Percentiles rank a stretch among this genome's conserved stretches.
Evolutionary conservation across 2,329 filamentous ascomycete genomes (phyloP).

Genomic region (Mycosphaerella arachidis): DNA sequence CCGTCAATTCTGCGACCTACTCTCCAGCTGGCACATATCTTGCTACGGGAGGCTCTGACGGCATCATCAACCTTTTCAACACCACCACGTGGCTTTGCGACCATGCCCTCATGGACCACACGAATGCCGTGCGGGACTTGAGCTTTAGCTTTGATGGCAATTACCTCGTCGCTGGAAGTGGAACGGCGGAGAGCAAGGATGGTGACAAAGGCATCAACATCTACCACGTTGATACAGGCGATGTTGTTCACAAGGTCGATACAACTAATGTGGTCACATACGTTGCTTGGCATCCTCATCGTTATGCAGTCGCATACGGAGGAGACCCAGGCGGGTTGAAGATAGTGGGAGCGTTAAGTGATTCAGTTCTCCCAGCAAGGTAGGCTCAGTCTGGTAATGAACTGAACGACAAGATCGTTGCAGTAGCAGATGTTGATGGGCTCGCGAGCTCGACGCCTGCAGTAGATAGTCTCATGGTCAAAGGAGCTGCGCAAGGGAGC

Average conservation of each 20-base stretch:
- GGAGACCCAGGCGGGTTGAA: constrained; percentile 62
- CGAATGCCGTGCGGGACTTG: constrained; percentile 63
- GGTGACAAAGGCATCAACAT: constrained; percentile 67
- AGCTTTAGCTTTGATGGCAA: constrained; percentile 76
- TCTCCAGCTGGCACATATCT: constrained; percentile 68
- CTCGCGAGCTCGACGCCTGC: background rate
- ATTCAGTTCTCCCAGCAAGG: background rate
- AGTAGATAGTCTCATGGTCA: background rate
- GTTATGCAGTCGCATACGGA: constrained; percentile 69
- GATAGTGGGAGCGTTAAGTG: constrained; percentile 52
- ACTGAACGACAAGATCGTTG: background rate
- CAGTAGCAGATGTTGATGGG: background rate
- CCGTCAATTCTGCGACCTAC: constrained; percentile 63
- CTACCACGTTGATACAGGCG: constrained; percentile 68
- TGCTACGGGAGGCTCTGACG: constrained; percentile 71
- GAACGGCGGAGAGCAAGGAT: constrained; percentile 41
- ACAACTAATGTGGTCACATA: constrained; percentile 60
- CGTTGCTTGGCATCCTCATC: constrained; percentile 70
- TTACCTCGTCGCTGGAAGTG: constrained; percentile 66
- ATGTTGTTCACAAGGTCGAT: constrained; percentile 67
- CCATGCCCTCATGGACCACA: constrained; percentile 64
- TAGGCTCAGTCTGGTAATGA: background rate
- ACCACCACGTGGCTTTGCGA: constrained; percentile 73
- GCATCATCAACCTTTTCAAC: constrained; percentile 72
- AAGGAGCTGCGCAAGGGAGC: too few species aligned